These are phyloP conservation scores for Botrytis deweyae DNA, from an alignment of 2,329 filamentous ascomycete species.

Conservation along the genomic window DNA sequence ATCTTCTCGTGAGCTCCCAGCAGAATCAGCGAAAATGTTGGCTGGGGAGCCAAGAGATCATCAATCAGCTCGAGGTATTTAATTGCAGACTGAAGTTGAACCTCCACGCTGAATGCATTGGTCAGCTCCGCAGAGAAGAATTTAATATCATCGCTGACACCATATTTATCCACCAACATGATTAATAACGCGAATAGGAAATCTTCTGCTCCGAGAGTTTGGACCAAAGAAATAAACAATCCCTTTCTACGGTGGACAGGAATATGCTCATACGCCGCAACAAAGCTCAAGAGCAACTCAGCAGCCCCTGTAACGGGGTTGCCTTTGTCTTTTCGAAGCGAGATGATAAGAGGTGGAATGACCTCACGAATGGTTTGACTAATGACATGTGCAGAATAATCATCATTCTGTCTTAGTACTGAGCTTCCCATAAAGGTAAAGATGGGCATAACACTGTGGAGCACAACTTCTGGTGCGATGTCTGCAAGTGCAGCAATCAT, in stretches of 20 bases:
- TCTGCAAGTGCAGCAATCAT: conserved; percentile 84
- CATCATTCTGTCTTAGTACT: conserved; percentile 87
- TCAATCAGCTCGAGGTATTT: conserved; percentile 73
- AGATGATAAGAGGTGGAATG: conserved; percentile 85
- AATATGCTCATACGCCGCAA: conserved; percentile 93
- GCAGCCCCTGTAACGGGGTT: conserved; percentile 77
- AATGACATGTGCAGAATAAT: conserved; percentile 95
- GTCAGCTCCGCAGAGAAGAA: conserved; percentile 76
- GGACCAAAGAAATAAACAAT: conserved; percentile 80
- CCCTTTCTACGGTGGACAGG: conserved; percentile 79
- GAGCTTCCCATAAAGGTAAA: conserved; percentile 98
- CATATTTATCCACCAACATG: conserved; percentile 89
- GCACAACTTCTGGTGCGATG: conserved; percentile 83
- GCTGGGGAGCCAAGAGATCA: conserved; percentile 75
- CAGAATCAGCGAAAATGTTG: conserved; percentile 68
- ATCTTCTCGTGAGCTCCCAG: conserved; percentile 58
- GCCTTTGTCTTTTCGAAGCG: conserved; percentile 77
- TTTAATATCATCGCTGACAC: conserved; percentile 69
- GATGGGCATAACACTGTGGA: conserved; percentile 98
- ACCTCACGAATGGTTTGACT: conserved; percentile 93
- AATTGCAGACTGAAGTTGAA: conserved; percentile 75
- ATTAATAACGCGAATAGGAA: conserved; percentile 85
- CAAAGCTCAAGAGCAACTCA: conserved; percentile 92
- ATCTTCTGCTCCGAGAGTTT: conserved; percentile 81
- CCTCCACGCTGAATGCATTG: conserved; percentile 67